These are phyloP conservation scores for Hirschfeldia incana DNA, from an alignment of 345 rosid species.

Conservation along the genomic window DNA sequence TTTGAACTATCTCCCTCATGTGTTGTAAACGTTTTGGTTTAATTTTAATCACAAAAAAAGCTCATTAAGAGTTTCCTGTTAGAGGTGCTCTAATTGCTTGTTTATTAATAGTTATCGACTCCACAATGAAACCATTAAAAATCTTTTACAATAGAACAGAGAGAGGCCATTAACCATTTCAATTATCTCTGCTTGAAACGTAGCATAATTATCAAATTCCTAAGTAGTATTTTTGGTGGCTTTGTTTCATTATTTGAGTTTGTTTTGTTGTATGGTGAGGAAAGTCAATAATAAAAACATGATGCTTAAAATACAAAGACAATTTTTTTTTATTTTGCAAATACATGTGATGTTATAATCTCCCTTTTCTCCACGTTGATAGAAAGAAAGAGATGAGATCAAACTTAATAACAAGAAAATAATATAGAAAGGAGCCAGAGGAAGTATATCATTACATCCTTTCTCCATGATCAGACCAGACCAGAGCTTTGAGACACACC, in stretches of 20 bases:
- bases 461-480: neutral
- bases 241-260: too few relatives aligned
- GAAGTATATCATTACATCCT: neutral
- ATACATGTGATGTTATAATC: neutral
- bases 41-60: too few relatives aligned
- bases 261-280: neutral
- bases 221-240: neutral
- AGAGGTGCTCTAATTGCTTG: too few relatives aligned
- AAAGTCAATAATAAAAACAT: neutral
- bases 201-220: neutral
- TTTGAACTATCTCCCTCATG: too few relatives aligned
- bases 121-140: too few relatives aligned
- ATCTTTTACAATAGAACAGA: too few relatives aligned
- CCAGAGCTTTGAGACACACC: too few relatives aligned
- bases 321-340: neutral
- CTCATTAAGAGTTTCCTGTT: too few relatives aligned
- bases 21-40: too few relatives aligned
- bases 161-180: too few relatives aligned
- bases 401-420: neutral
- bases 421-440: neutral
- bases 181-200: too few relatives aligned
- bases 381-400: neutral
- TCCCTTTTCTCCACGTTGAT: neutral
- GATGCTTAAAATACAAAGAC: neutral
- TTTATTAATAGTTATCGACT: too few relatives aligned